Evolutionary conservation across 1,139 yeast species (phyloP).

Genomic region (Tardiomyces depauwii): DNA sequence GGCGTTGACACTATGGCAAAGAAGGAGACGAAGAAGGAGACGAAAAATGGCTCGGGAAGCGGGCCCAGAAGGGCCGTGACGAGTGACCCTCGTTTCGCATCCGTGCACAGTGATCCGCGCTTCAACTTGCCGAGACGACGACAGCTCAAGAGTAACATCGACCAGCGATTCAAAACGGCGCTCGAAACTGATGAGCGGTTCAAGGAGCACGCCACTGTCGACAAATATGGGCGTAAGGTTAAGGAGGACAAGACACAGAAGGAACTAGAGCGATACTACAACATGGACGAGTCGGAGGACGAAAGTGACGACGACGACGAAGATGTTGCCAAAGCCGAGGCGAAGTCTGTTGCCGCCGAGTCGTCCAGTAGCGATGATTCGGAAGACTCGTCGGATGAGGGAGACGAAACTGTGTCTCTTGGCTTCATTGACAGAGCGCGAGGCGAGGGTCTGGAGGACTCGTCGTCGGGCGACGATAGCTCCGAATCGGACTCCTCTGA

Average conservation of each 20-base stretch:
- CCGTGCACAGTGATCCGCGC: slow-evolving; percentile 80
- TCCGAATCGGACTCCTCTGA: slow-evolving; percentile 25
- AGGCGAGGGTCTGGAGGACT: slow-evolving; percentile 47
- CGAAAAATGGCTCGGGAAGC: slow-evolving; percentile 10
- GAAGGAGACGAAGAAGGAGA: slow-evolving; percentile 23
- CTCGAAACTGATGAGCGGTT: slow-evolving; percentile 47
- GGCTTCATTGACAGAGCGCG: slow-evolving; percentile 52
- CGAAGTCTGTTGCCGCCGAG: slow-evolving; percentile 11
- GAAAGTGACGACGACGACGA: slow-evolving; percentile 16
- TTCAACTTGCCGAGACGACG: slow-evolving; percentile 65
- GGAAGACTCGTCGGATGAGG: slow-evolving; percentile 14
- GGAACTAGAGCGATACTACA: slow-evolving; percentile 58
- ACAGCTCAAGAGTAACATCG: slow-evolving; percentile 67
- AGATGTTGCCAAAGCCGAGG: slow-evolving; percentile 15
- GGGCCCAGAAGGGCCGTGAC: slow-evolving; percentile 30
- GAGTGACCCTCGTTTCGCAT: slow-evolving; percentile 63
- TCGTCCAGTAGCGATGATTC: slow-evolving; percentile 17
- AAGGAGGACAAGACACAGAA: slow-evolving; percentile 31
- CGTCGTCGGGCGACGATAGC: slow-evolving; percentile 22
- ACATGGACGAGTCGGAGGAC: slow-evolving; percentile 31
- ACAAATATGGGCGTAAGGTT: slow-evolving; percentile 75
- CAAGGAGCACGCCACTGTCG: slow-evolving; percentile 54
- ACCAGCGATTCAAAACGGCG: slow-evolving; percentile 66
- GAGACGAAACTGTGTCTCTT: slow-evolving; percentile 7
- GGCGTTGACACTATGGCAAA: background rate